phyloP scores from a whole-genome alignment of 495 filamentous ascomycete genomes.

The Lasiosphaeris hirsuta region DNA sequence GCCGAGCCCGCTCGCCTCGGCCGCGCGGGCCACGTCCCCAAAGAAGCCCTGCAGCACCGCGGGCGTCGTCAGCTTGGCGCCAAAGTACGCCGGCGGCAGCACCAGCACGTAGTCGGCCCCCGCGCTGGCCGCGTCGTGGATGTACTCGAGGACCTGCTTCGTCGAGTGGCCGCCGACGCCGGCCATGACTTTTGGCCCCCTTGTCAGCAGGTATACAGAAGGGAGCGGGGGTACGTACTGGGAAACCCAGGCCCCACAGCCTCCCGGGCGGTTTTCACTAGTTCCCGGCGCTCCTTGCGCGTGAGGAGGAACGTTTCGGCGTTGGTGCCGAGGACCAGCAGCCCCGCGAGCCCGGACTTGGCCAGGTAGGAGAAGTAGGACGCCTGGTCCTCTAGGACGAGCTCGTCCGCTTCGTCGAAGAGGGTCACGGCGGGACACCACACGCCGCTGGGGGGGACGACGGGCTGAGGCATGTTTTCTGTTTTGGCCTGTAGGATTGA shows the following conservation, averaged over 20 bases:
- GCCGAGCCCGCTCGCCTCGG: slow-evolving; percentile 47
- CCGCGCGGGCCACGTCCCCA: slow-evolving; percentile 43
- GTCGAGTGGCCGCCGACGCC: slow-evolving; percentile 64
- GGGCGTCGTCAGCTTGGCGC: slow-evolving; percentile 51
- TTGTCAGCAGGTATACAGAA: not conserved
- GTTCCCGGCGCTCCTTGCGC: slow-evolving; percentile 53
- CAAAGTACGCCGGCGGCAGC: slow-evolving; percentile 64
- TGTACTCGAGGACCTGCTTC: slow-evolving; percentile 57
- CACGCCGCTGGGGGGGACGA: slow-evolving; percentile 40
- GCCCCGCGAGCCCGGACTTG: slow-evolving; percentile 51
- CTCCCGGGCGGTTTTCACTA: slow-evolving; percentile 51
- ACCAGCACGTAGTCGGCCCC: slow-evolving; percentile 61
- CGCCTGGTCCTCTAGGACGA: slow-evolving; percentile 47
- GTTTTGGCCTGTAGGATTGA: not conserved
- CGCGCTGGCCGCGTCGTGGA: slow-evolving; percentile 53
- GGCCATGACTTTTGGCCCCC: slow-evolving; percentile 53
- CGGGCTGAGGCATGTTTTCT: slow-evolving; percentile 11
- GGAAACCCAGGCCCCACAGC: slow-evolving; percentile 13
- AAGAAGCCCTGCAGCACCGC: slow-evolving; percentile 61
- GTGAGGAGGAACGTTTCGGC: slow-evolving; percentile 64
- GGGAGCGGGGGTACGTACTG: not conserved
- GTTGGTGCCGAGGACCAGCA: slow-evolving; percentile 63
- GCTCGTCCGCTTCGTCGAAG: slow-evolving; percentile 53
- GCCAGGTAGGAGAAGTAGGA: slow-evolving; percentile 56
- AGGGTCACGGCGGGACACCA: slow-evolving; percentile 49